Evolutionary conservation across 2,329 filamentous ascomycete genomes (phyloP).

Genomic region (Fusarium burgessii): DNA sequence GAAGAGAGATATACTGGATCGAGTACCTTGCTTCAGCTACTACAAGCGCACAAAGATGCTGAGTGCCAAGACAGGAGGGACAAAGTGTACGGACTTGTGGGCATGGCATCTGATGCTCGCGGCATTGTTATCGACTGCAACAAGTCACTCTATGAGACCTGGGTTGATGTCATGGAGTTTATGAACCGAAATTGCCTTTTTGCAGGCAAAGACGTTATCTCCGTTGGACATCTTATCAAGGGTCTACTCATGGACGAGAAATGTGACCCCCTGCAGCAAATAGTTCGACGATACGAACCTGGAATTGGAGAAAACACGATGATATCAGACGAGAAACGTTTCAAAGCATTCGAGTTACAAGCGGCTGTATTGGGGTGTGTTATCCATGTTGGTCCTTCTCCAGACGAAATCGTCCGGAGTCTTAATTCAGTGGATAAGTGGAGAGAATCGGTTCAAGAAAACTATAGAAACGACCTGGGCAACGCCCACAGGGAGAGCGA

Average conservation of each 20-base stretch:
- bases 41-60: fast-evolving
- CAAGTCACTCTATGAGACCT: fast-evolving
- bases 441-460: neutral
- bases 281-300: neutral
- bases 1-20: fast-evolving
- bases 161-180: neutral
- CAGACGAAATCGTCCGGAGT: neutral
- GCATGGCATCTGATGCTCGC: neutral
- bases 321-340: neutral
- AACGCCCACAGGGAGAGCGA: neutral
- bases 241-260: neutral
- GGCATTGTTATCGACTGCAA: neutral
- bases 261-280: neutral
- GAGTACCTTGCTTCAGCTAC: neutral
- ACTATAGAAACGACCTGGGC: neutral
- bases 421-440: neutral
- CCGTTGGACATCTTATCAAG: neutral
- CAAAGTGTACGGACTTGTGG: neutral
- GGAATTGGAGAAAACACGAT: fast-evolving
- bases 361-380: neutral
- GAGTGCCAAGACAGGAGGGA: neutral
- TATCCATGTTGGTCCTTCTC: neutral
- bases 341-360: neutral
- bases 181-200: neutral
- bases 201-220: fast-evolving